phyloP scores from a whole-genome alignment of 805 yeast species.

The Lipomyces anomalus region DNA sequence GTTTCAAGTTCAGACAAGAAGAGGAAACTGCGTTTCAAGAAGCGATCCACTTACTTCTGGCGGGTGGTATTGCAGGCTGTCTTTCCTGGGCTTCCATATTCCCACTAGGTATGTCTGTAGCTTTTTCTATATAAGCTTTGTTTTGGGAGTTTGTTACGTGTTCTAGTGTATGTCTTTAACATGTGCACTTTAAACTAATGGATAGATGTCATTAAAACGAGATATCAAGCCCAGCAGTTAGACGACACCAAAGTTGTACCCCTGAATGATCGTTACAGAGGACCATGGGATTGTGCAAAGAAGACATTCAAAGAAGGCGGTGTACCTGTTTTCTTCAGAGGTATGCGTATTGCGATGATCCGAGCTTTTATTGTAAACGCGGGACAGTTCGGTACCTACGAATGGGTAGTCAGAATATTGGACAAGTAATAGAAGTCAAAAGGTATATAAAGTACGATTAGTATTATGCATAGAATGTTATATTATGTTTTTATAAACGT shows the following conservation, averaged over 20 bases:
- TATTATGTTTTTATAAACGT: too few species aligned
- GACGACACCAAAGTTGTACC: not conserved
- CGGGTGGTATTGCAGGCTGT: slow-evolving; percentile 29
- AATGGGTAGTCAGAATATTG: slow-evolving; percentile 18
- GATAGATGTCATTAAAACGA: slow-evolving; percentile 26
- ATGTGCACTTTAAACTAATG: not conserved
- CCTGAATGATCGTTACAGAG: slow-evolving; percentile 8
- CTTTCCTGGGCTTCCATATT: slow-evolving; percentile 27
- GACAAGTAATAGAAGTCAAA: slow-evolving; percentile 1
- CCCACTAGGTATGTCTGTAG: slow-evolving; percentile 16
- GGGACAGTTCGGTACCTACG: slow-evolving; percentile 26
- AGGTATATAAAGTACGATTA: not conserved
- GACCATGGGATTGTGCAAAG: slow-evolving; percentile 24
- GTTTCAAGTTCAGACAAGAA: slow-evolving; percentile 2
- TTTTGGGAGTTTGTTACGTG: not conserved
- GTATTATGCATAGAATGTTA: too few species aligned
- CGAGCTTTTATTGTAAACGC: slow-evolving; percentile 28
- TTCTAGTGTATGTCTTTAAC: not conserved
- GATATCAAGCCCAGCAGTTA: slow-evolving; percentile 21
- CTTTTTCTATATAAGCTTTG: not conserved
- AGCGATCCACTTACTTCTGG: slow-evolving; percentile 13
- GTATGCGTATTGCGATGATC: slow-evolving; percentile 22
- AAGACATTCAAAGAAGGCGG: slow-evolving; percentile 20
- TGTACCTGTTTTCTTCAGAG: slow-evolving; percentile 19
- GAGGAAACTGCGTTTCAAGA: slow-evolving; percentile 3